Conservation (phyloP, 305 asterid genomes). For the Vinca major region DNA sequence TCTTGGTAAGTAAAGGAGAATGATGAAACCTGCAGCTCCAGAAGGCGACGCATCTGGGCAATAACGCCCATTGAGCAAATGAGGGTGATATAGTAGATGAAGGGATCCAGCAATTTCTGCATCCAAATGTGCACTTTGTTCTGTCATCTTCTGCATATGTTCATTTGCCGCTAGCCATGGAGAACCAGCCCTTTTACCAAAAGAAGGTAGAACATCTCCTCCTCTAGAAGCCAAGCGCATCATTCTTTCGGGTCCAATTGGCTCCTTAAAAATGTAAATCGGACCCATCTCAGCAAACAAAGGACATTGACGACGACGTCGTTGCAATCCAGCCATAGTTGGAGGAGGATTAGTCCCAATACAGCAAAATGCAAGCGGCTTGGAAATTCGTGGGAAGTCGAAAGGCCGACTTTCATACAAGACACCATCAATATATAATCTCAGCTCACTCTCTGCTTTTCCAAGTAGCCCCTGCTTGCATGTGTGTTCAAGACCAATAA, state of each 20-base stretch:
- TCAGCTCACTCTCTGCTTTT: constrained; percentile 90
- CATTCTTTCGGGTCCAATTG: constrained; percentile 93
- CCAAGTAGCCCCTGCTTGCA: constrained; percentile 92
- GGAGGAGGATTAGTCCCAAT: constrained; percentile 99
- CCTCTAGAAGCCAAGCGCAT: constrained; percentile 78
- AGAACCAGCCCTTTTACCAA: constrained; percentile 83
- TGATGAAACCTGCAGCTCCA: constrained; percentile 70
- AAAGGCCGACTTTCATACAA: constrained; percentile 88
- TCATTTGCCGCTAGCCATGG: constrained; percentile 85
- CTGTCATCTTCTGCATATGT: constrained; percentile 52
- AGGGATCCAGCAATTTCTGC: constrained; percentile 77
- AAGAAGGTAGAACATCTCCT: constrained; percentile 88
- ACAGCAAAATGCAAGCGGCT: constrained; percentile 96
- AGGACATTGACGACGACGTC: constrained; percentile 99
- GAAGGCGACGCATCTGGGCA: constrained; percentile 98
- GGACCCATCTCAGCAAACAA: constrained; percentile 99
- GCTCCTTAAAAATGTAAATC: constrained; percentile 80
- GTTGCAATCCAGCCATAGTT: constrained; percentile 98
- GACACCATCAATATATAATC: constrained; percentile 80
- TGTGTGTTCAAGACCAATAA: constrained; percentile 88
- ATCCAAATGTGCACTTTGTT: constrained; percentile 74
- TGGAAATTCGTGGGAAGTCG: constrained; percentile 92
- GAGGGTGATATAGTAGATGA: constrained; percentile 95
- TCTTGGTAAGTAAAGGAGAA: constrained; percentile 9
- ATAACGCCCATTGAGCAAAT: constrained; percentile 82